These are phyloP conservation scores for Diaporthe citrichinensis DNA, from an alignment of 2,329 filamentous ascomycete species.

Conservation along the genomic window DNA sequence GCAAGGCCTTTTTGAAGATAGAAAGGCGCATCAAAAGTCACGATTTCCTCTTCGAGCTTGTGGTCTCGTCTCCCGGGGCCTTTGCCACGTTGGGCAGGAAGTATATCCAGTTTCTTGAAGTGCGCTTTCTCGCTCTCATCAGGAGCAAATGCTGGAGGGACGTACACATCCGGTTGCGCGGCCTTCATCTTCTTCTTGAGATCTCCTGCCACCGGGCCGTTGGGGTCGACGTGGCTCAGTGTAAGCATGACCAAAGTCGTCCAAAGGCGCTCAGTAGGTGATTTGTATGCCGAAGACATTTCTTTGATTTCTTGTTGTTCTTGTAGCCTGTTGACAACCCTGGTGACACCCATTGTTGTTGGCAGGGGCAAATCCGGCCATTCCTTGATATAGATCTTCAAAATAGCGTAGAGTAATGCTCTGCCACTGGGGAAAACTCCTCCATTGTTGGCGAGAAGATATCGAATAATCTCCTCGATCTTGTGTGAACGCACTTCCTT, in stretches of 20 bases:
- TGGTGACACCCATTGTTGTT: conserved; percentile 24
- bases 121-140: conserved; percentile 52
- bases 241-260: conserved; percentile 53
- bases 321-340: conserved; percentile 51
- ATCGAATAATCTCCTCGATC: conserved; percentile 56
- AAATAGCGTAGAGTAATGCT: conserved; percentile 63
- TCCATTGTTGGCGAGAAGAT: conserved; percentile 56
- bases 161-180: conserved; percentile 60
- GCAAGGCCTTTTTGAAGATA: conserved; percentile 53
- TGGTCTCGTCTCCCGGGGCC: conserved; percentile 50
- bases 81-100: conserved; percentile 44
- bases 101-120: conserved; percentile 47
- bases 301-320: conserved; percentile 43
- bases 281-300: conserved; percentile 37
- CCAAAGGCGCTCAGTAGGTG: conserved; percentile 35
- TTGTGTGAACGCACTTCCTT: conserved; percentile 48
- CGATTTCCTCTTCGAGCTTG: conserved; percentile 59
- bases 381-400: conserved; percentile 59
- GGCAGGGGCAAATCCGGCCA: conserved; percentile 57
- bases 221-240: conserved; percentile 57
- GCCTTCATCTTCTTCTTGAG: conserved; percentile 64
- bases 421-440: conserved; percentile 67
- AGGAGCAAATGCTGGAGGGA: conserved; percentile 56
- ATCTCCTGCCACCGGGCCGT: conserved; percentile 56
- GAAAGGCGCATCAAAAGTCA: conserved; percentile 65